Evolutionary conservation across 129 eudicot genomes (phyloP).

Genomic region (Calendula officinalis): DNA sequence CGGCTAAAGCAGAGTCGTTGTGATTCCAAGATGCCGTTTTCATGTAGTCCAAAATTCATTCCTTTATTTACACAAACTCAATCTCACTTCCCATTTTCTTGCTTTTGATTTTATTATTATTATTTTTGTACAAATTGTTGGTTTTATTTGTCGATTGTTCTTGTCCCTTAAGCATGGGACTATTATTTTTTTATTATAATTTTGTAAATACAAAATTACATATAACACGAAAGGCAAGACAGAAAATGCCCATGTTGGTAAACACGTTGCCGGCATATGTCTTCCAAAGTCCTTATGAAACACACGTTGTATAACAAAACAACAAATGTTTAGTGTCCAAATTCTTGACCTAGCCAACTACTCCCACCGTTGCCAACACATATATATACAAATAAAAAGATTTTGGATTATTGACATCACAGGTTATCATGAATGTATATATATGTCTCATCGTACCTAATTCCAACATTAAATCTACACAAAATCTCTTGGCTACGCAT

Average conservation of each 20-base stretch:
- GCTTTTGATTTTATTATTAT: neutral
- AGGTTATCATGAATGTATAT: neutral
- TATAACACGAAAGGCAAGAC: neutral
- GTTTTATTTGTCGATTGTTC: neutral
- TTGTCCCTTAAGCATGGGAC: neutral
- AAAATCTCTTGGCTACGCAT: neutral
- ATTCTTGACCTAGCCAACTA: slow-evolving; percentile 22
- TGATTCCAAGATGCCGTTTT: slow-evolving; percentile 6
- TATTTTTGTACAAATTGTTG: neutral
- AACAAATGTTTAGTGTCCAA: slow-evolving; percentile 1
- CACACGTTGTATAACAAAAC: slow-evolving; percentile 25
- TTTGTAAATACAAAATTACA: neutral
- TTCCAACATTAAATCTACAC: neutral
- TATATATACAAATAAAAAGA: slow-evolving; percentile 5
- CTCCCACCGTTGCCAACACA: slow-evolving; percentile 4
- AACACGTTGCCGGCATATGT: slow-evolving; percentile 29
- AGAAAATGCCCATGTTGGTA: neutral
- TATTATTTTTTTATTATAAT: no score
- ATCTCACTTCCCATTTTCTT: neutral
- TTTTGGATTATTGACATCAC: neutral
- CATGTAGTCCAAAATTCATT: neutral
- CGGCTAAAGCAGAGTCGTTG: slow-evolving; percentile 4
- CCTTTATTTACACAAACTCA: slow-evolving; percentile 5
- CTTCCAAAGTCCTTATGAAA: neutral
- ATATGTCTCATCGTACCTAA: slow-evolving; percentile 8